A percentile compares a stretch with the other conserved stretches of the same genome.
phyloP scores from a whole-genome alignment of 176 grass and related monocot genomes.

The Oropetium thomaeum region DNA sequence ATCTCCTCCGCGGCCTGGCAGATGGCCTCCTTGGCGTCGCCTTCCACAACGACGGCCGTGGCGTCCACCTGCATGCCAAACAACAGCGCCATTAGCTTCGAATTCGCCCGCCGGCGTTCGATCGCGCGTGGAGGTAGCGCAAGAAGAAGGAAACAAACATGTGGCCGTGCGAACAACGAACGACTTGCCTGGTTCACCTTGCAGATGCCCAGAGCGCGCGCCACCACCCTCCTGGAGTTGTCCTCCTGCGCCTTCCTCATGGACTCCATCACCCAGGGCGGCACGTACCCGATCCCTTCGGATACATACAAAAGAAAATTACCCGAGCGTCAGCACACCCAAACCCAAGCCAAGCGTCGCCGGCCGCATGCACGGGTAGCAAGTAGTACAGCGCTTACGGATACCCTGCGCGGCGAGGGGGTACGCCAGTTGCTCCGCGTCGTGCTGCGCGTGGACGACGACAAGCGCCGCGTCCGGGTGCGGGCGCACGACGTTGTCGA shows the following conservation, averaged over 20 bases:
- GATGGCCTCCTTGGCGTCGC: conserved; percentile 79
- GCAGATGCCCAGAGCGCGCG: conserved; percentile 52
- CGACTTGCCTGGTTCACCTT: conserved; percentile 29
- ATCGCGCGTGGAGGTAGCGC: background rate
- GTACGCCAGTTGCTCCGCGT: conserved; percentile 49
- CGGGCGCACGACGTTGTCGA: conserved; percentile 48
- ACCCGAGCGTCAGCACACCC: background rate
- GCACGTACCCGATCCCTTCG: conserved; percentile 42
- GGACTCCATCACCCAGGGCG: conserved; percentile 42
- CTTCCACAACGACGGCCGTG: conserved; percentile 50
- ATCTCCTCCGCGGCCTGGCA: conserved; percentile 56
- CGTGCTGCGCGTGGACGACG: conserved; percentile 66
- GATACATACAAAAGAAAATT: background rate
- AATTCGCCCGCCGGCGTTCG: background rate
- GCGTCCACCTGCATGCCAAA: conserved; percentile 28
- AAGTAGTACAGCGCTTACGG: too few species aligned
- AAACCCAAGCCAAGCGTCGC: too few species aligned
- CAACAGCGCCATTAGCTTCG: background rate
- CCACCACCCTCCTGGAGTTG: conserved; percentile 44
- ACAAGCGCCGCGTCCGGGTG: conserved; percentile 37
- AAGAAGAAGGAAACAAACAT: background rate
- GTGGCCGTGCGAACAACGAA: background rate
- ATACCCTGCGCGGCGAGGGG: conserved; percentile 62
- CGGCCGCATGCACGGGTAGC: too few species aligned
- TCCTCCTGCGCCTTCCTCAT: conserved; percentile 53